These are phyloP conservation scores for Ailanthus altissimus DNA, from an alignment of 345 rosid species.

Conservation along the genomic window DNA sequence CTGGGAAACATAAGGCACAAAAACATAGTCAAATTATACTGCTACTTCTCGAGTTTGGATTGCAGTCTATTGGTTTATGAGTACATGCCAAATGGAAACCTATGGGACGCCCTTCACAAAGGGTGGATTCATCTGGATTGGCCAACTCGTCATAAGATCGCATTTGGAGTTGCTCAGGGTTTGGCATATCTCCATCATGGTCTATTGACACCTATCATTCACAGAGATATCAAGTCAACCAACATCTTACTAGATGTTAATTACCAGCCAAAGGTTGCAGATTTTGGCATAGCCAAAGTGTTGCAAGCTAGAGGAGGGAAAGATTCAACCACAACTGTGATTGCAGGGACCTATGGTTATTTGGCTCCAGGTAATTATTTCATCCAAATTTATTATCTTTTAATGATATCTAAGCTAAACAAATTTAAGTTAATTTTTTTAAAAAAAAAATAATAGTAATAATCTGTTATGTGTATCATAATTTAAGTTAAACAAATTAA, in stretches of 20 bases:
- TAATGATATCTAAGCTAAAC: background rate
- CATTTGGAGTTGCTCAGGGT: slow-evolving; percentile 90
- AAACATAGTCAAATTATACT: slow-evolving; percentile 80
- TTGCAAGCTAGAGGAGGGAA: slow-evolving; percentile 77
- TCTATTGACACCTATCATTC: slow-evolving; percentile 70
- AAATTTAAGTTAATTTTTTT: background rate
- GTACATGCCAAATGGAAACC: slow-evolving; percentile 91
- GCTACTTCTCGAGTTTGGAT: slow-evolving; percentile 73
- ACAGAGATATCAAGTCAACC: slow-evolving; percentile 91
- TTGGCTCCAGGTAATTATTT: slow-evolving; percentile 72
- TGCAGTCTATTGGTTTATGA: slow-evolving; percentile 78
- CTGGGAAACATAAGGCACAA: slow-evolving; percentile 84
- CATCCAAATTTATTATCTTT: background rate
- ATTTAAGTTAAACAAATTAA: background rate
- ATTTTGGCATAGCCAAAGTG: slow-evolving; percentile 94
- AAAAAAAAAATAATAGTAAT: too few relatives aligned
- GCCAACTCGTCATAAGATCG: slow-evolving; percentile 87
- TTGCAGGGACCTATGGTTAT: slow-evolving; percentile 95
- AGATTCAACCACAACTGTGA: slow-evolving; percentile 79
- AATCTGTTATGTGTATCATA: too few relatives aligned
- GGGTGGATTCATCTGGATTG: slow-evolving; percentile 61
- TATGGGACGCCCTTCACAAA: slow-evolving; percentile 84
- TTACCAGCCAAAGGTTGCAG: slow-evolving; percentile 87
- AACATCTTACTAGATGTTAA: slow-evolving; percentile 75
- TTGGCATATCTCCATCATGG: slow-evolving; percentile 92